Percentiles rank a stretch among this genome's conserved stretches.
Evolutionary conservation across 108 stramenopile genomes (phyloP).

Genomic region (Cyclotella cryptica): DNA sequence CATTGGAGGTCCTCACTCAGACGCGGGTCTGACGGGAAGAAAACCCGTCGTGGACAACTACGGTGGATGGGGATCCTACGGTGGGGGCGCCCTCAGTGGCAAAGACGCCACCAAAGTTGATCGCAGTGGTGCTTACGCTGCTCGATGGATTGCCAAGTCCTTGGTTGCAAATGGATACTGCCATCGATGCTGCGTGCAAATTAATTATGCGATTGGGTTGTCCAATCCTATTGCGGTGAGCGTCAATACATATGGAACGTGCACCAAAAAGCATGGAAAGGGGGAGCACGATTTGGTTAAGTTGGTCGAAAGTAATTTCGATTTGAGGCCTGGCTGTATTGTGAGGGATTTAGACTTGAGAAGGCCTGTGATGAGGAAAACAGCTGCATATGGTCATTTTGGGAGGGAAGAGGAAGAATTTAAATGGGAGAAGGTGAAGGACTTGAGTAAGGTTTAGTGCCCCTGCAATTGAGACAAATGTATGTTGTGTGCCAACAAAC

Average conservation of each 20-base stretch:
- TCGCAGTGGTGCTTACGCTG: constrained; percentile 95
- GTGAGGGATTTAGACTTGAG: constrained; percentile 94
- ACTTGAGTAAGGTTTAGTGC: constrained; percentile 67
- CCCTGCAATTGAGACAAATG: neutral
- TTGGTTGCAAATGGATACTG: constrained; percentile 92
- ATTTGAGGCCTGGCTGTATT: constrained; percentile 95
- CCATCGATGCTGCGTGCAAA: constrained; percentile 90
- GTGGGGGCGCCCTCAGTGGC: constrained; percentile 96
- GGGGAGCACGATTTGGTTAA: constrained; percentile 88
- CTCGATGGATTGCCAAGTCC: constrained; percentile 97
- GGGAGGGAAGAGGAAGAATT: constrained; percentile 97
- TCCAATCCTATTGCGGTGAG: constrained; percentile 90
- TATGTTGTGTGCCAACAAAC: too few relatives aligned
- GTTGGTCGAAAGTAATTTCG: constrained; percentile 95
- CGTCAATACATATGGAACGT: constrained; percentile 91
- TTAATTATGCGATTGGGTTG: constrained; percentile 96
- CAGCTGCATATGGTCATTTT: constrained; percentile 98
- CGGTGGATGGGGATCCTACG: constrained; percentile 98
- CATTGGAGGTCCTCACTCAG: constrained; percentile 98
- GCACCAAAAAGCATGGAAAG: constrained; percentile 92
- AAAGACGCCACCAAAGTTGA: constrained; percentile 98
- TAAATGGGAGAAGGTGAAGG: constrained; percentile 95
- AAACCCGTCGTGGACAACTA: constrained; percentile 98
- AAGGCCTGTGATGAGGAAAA: constrained; percentile 95
- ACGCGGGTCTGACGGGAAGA: constrained; percentile 97